Conservation (phyloP, 2,329 filamentous ascomycete genomes). For the Alternaria panax region DNA sequence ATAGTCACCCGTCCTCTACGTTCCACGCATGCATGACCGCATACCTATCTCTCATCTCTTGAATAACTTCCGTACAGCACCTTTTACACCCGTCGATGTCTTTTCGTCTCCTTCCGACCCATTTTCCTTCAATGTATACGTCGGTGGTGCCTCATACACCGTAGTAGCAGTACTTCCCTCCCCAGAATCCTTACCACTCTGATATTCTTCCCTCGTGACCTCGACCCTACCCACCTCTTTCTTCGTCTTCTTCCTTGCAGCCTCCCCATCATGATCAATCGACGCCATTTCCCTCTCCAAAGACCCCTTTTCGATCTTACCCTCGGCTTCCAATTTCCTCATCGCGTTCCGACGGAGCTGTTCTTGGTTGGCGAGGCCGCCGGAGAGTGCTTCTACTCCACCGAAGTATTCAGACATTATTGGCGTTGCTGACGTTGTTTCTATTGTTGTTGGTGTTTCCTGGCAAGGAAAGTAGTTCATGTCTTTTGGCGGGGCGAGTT, state of each 20-base stretch:
- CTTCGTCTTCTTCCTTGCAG: background rate
- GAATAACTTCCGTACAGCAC: conserved; percentile 74
- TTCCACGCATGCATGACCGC: background rate
- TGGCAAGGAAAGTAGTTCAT: no score
- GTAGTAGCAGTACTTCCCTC: background rate
- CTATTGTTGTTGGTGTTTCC: background rate
- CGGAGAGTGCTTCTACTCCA: background rate
- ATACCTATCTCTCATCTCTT: conserved; percentile 63
- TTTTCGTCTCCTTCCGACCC: conserved; percentile 70
- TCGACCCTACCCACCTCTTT: background rate
- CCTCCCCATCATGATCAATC: background rate
- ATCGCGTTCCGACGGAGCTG: background rate
- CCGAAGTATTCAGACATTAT: background rate
- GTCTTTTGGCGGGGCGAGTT: background rate
- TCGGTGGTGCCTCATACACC: background rate
- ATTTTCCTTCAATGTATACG: conserved; percentile 61
- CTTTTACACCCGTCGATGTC: background rate
- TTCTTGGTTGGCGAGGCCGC: background rate
- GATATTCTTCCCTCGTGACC: background rate
- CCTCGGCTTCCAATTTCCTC: background rate
- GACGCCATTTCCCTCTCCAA: background rate
- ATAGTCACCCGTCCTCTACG: conserved; percentile 3
- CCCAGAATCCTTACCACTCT: background rate
- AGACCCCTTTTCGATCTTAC: background rate
- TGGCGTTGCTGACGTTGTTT: background rate